Conservation (phyloP, 2,329 filamentous ascomycete species). For the Verticillium albo-atrum region DNA sequence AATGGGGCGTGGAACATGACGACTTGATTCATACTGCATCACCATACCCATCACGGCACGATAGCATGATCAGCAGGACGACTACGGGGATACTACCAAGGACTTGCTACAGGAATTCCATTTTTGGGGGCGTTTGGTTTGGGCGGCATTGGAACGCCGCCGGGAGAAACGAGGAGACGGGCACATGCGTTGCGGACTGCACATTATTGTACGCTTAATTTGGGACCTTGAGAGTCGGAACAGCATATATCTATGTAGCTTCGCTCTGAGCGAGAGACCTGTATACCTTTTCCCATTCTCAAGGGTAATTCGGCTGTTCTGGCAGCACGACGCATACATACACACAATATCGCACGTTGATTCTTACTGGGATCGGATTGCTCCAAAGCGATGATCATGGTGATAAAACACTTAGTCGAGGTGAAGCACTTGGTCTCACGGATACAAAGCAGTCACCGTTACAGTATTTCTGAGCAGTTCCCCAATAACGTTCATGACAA, state of each 20-base stretch:
- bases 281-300: neutral
- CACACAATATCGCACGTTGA: neutral
- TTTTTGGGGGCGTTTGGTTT: neutral
- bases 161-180: neutral
- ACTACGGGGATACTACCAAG: neutral
- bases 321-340: neutral
- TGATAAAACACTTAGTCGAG: neutral
- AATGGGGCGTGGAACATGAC: neutral
- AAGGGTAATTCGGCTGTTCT: neutral
- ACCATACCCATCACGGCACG: neutral
- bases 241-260: neutral
- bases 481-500: too few species aligned
- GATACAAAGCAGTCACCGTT: too few species aligned
- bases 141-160: neutral
- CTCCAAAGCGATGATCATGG: neutral
- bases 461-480: too few species aligned
- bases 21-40: neutral
- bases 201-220: neutral
- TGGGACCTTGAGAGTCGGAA: neutral
- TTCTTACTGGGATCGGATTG: neutral
- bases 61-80: neutral
- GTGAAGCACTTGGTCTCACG: too few species aligned
- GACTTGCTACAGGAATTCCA: neutral
- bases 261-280: neutral
- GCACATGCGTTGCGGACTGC: neutral